Percentiles rank a stretch among this genome's conserved stretches.
Conservation (phyloP, 2,329 filamentous ascomycete genomes). For the Rhynchosporium secalis region DNA sequence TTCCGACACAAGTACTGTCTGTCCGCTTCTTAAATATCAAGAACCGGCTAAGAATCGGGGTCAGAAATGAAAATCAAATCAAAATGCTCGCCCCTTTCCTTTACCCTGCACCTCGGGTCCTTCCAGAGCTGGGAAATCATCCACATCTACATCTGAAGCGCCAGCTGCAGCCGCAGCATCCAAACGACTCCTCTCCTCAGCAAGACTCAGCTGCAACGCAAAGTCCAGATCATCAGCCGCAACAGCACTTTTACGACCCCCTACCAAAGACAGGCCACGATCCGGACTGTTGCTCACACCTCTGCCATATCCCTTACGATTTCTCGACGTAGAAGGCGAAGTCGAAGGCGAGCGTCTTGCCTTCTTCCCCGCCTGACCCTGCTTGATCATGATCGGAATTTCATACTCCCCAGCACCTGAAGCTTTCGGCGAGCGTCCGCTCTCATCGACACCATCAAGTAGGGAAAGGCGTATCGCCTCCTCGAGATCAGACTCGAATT, state of each 20-base stretch:
- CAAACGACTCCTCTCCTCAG: slow-evolving; percentile 49
- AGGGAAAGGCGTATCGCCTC: slow-evolving; percentile 62
- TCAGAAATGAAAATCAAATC: neutral
- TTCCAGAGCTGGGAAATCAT: slow-evolving; percentile 46
- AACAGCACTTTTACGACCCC: slow-evolving; percentile 27
- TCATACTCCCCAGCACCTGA: slow-evolving; percentile 52
- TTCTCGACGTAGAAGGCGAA: slow-evolving; percentile 36
- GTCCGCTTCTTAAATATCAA: neutral
- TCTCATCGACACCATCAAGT: slow-evolving; percentile 54
- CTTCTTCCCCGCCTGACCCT: slow-evolving; percentile 46
- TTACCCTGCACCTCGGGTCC: slow-evolving; percentile 45
- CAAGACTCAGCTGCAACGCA: slow-evolving; percentile 60
- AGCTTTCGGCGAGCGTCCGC: slow-evolving; percentile 47
- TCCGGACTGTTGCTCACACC: slow-evolving; percentile 14
- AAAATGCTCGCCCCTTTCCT: slow-evolving; percentile 26
- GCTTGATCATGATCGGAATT: slow-evolving; percentile 52
- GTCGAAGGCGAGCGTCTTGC: slow-evolving; percentile 36
- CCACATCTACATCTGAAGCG: slow-evolving; percentile 29
- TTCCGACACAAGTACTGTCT: neutral
- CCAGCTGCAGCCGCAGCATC: slow-evolving; percentile 34
- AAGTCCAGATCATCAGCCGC: slow-evolving; percentile 57
- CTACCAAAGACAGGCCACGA: too few species aligned
- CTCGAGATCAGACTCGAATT: slow-evolving; percentile 62
- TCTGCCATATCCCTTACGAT: slow-evolving; percentile 32
- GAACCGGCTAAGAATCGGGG: neutral